A percentile compares a stretch with the other conserved stretches of the same genome.
These are phyloP conservation scores for Rhizopus sp. DNA, from an alignment of 371 early-diverging fungal genomes.

Conservation along the genomic window DNA sequence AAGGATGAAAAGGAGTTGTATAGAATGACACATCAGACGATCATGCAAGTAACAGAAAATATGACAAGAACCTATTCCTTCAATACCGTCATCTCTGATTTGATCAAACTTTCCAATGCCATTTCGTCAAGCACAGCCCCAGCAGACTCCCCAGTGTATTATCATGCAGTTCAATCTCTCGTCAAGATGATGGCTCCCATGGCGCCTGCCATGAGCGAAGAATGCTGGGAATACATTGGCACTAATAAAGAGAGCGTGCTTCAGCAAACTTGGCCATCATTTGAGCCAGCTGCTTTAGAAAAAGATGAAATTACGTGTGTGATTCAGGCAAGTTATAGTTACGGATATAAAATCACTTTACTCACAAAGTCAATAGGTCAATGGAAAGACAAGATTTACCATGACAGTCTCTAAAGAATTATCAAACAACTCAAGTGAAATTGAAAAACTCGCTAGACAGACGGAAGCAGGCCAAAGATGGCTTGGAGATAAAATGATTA, in stretches of 20 bases:
- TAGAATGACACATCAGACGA: constrained; percentile 40
- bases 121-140: constrained; percentile 22
- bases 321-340: constrained; percentile 48
- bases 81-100: constrained; percentile 79
- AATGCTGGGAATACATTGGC: constrained; percentile 64
- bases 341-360: neutral
- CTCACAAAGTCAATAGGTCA: constrained; percentile 48
- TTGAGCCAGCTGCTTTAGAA: constrained; percentile 55
- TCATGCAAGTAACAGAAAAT: constrained; percentile 64
- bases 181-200: constrained; percentile 78
- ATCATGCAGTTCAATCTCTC: constrained; percentile 57
- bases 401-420: constrained; percentile 56
- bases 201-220: constrained; percentile 76
- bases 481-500: constrained; percentile 53
- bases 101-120: constrained; percentile 83
- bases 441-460: constrained; percentile 52
- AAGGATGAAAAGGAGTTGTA: constrained; percentile 62
- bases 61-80: constrained; percentile 65
- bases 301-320: constrained; percentile 56
- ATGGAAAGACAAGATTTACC: constrained; percentile 79
- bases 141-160: constrained; percentile 51
- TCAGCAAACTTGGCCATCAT: constrained; percentile 64
- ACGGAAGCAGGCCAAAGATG: constrained; percentile 60
- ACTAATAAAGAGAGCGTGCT: constrained; percentile 46
- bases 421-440: constrained; percentile 26